Conservation (phyloP, 495 filamentous ascomycete species). For the Glonium stellatum region DNA sequence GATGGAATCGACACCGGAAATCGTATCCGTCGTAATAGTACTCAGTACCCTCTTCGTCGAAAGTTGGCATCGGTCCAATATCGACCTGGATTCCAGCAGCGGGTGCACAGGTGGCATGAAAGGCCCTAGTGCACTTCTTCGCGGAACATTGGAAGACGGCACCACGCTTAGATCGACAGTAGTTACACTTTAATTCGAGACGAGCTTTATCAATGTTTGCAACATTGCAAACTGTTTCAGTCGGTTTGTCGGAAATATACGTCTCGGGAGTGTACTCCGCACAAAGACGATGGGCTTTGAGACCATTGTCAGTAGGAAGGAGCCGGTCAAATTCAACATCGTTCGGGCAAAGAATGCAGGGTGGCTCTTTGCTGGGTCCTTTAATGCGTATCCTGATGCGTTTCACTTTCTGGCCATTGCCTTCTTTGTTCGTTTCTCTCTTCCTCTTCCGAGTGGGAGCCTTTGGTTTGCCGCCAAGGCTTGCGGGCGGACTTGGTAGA, state of each 20-base stretch:
- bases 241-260: constrained; percentile 63
- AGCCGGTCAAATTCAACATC: constrained; percentile 79
- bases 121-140: constrained; percentile 88
- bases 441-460: constrained; percentile 54
- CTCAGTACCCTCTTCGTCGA: constrained; percentile 83
- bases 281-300: constrained; percentile 81
- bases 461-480: constrained; percentile 56
- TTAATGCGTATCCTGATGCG: constrained; percentile 66
- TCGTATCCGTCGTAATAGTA: constrained; percentile 85
- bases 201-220: constrained; percentile 78
- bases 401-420: constrained; percentile 52
- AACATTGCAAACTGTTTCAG: constrained; percentile 70
- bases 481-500: constrained; percentile 74
- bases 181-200: constrained; percentile 84
- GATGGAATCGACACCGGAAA: constrained; percentile 88
- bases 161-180: constrained; percentile 86
- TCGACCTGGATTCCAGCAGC: constrained; percentile 89
- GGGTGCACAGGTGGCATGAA: constrained; percentile 90
- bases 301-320: constrained; percentile 78
- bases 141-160: constrained; percentile 95
- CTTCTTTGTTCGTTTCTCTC: constrained; percentile 45
- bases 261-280: constrained; percentile 90
- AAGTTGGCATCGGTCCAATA: constrained; percentile 73
- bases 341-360: constrained; percentile 93
- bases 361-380: constrained; percentile 57